A percentile compares a stretch with the other conserved stretches of the same genome.
Conservation (phyloP, 192 early-diverging fungal species). For the Linnemannia schmuckeri region DNA sequence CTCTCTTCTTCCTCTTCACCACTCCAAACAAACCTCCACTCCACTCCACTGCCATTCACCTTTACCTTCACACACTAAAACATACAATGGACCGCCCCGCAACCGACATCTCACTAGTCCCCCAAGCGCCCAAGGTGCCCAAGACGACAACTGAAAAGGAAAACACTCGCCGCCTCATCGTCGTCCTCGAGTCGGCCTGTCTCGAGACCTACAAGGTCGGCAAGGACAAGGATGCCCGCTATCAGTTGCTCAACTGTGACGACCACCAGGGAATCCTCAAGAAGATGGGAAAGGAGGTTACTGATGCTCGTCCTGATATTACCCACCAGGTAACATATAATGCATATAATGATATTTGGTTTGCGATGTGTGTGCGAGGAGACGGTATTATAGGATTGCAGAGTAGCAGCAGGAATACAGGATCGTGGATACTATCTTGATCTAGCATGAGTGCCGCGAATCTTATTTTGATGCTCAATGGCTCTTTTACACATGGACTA, state of each 20-base stretch:
- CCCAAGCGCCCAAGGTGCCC: constrained; percentile 82
- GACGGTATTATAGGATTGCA: too few relatives aligned
- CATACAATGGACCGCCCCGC: constrained; percentile 39
- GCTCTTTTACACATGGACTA: neutral
- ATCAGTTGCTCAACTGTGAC: constrained; percentile 96
- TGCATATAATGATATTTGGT: neutral
- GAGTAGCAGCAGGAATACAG: neutral
- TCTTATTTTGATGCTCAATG: too few relatives aligned
- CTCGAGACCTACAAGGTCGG: constrained; percentile 94
- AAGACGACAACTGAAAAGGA: constrained; percentile 83
- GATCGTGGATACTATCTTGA: too few relatives aligned
- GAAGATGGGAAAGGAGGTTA: constrained; percentile 82
- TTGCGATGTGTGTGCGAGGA: neutral
- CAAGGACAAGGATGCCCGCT: constrained; percentile 80
- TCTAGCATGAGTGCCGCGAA: too few relatives aligned
- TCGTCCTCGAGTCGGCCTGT: constrained; percentile 90
- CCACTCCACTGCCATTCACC: neutral
- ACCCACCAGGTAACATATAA: constrained; percentile 85
- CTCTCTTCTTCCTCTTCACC: neutral
- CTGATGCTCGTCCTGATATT: constrained; percentile 93
- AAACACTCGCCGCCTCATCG: constrained; percentile 87
- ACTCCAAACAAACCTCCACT: neutral
- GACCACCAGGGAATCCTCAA: constrained; percentile 93
- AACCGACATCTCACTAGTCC: constrained; percentile 67
- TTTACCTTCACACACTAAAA: neutral